Conservation (phyloP, 176 grass and related monocot genomes). For the Sorghum bicolor region Sorghum_bicolor_NCBIv3 NC_012877.2:6721001-6721500, state of each 20-base stretch:
- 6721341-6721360: neutral
- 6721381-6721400: conserved; percentile 44
- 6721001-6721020: conserved; percentile 22
- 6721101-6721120: conserved; percentile 12
- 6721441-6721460: conserved; percentile 35
- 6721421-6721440: neutral
- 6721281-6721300: conserved; percentile 67
- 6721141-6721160: conserved; percentile 56
- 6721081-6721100: conserved; percentile 20
- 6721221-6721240: conserved; percentile 20
- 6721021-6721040: conserved; percentile 17
- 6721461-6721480: conserved; percentile 55
- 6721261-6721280: conserved; percentile 30
- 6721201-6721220: conserved; percentile 22
- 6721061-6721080: conserved; percentile 45
- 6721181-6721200: conserved; percentile 26
- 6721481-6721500: conserved; percentile 60
- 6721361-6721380: conserved; percentile 42
- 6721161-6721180: conserved; percentile 70
- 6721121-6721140: conserved; percentile 21
- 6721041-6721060: conserved; percentile 36
- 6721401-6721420: conserved; percentile 15
- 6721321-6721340: neutral
- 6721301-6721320: conserved; percentile 65
- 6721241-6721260: conserved; percentile 17